Evolutionary conservation across 2,329 filamentous ascomycete genomes (phyloP).

Genomic region (Paraphoma sp.): DNA sequence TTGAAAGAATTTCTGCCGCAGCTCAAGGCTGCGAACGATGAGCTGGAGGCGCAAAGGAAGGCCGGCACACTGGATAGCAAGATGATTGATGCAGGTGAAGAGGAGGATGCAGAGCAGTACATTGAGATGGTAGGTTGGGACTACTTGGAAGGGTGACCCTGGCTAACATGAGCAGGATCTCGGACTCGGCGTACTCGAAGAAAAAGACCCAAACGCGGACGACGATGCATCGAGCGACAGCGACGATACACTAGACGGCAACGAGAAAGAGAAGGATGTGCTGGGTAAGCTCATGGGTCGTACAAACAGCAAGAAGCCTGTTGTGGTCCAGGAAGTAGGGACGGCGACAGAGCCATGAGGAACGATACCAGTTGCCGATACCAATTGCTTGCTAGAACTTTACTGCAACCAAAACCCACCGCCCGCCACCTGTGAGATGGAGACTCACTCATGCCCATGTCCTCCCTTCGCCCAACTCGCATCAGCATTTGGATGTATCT

Average conservation of each 20-base stretch:
- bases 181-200: slow-evolving; percentile 56
- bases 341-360: slow-evolving; percentile 24
- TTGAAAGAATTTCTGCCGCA: slow-evolving; percentile 52
- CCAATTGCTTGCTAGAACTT: no score
- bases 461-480: slow-evolving; percentile 52
- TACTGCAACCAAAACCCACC: no score
- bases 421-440: not conserved
- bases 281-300: slow-evolving; percentile 48
- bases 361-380: not conserved
- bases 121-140: slow-evolving; percentile 49
- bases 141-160: not conserved
- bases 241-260: slow-evolving; percentile 26
- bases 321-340: slow-evolving; percentile 40
- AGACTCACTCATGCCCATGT: slow-evolving; percentile 12
- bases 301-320: slow-evolving; percentile 22
- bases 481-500: slow-evolving; percentile 58
- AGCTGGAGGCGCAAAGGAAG: slow-evolving; percentile 49
- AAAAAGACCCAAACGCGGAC: slow-evolving; percentile 39
- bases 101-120: slow-evolving; percentile 37
- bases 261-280: slow-evolving; percentile 37
- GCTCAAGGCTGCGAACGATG: slow-evolving; percentile 52
- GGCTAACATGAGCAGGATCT: slow-evolving; percentile 41
- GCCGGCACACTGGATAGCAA: slow-evolving; percentile 47
- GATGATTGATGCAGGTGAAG: slow-evolving; percentile 46
- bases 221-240: slow-evolving; percentile 29